These are phyloP conservation scores for Nemania abortiva DNA, from an alignment of 2,329 filamentous ascomycete genomes.

Conservation along the genomic window DNA sequence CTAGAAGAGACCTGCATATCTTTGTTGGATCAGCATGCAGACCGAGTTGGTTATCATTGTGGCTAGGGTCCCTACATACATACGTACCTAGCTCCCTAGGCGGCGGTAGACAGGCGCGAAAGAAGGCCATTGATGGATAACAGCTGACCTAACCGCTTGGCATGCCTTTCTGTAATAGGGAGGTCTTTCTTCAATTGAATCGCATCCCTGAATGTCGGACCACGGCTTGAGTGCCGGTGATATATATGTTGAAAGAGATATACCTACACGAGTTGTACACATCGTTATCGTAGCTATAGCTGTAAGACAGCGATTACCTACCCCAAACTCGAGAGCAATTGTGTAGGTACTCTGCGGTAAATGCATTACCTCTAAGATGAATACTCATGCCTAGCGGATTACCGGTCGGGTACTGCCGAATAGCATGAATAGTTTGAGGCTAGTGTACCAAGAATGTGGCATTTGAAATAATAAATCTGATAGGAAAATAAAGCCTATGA, in stretches of 20 bases:
- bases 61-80: too few relatives aligned
- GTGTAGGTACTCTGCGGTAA: not conserved
- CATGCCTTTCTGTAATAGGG: slow-evolving; percentile 32
- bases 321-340: not conserved
- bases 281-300: not conserved
- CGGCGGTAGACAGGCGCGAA: slow-evolving; percentile 15
- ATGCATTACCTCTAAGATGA: too few relatives aligned
- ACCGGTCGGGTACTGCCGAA: slow-evolving; percentile 31
- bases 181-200: slow-evolving; percentile 28
- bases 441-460: slow-evolving; percentile 3
- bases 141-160: slow-evolving; percentile 25
- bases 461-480: slow-evolving; percentile 10
- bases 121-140: slow-evolving; percentile 6
- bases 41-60: slow-evolving; percentile 20
- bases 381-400: slow-evolving; percentile 10
- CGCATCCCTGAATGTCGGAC: slow-evolving; percentile 13
- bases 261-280: not conserved
- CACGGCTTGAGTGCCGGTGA: not conserved
- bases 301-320: not conserved
- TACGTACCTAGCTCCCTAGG: not conserved
- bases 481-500: not conserved
- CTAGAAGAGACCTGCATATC: not conserved
- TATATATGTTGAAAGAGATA: not conserved
- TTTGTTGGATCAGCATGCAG: not conserved
- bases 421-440: not conserved